phyloP scores from a whole-genome alignment of 2,329 filamentous ascomycete species.

The Pyricularia grisea region DNA sequence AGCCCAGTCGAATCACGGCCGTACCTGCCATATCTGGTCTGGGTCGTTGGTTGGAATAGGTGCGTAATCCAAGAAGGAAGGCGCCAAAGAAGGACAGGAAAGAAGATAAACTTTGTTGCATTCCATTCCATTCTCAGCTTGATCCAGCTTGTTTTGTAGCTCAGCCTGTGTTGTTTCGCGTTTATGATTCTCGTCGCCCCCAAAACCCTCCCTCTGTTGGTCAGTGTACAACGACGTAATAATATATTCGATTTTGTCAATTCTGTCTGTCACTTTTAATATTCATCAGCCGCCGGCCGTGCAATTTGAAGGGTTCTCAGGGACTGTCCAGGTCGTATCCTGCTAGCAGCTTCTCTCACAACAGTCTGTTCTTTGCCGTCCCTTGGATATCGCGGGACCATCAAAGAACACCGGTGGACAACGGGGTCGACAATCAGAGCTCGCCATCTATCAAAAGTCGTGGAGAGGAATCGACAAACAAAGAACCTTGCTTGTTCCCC shows the following conservation, averaged over 20 bases:
- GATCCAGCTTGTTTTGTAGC: not conserved
- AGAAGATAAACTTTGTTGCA: not conserved
- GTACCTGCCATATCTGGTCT: not conserved
- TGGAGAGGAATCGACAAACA: not conserved
- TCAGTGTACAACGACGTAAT: not conserved
- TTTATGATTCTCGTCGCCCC: not conserved
- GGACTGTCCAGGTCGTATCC: not conserved
- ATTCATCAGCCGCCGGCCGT: not conserved
- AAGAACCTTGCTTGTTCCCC: not conserved
- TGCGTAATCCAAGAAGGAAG: not conserved
- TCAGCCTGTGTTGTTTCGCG: not conserved
- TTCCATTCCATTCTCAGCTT: not conserved
- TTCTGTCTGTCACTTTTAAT: not conserved
- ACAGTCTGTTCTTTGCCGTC: not conserved
- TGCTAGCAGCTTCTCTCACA: not conserved
- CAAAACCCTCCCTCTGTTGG: not conserved
- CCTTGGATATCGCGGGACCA: not conserved
- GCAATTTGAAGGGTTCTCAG: not conserved
- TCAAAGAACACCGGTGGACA: not conserved
- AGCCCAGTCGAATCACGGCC: not conserved
- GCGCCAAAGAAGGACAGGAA: not conserved
- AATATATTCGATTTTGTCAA: not conserved
- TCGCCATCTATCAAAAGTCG: not conserved
- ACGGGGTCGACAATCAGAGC: not conserved
- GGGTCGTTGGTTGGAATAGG: not conserved